Evolutionary conservation across 805 yeast species (phyloP).

Genomic region (Starmerella riodocensis): DNA sequence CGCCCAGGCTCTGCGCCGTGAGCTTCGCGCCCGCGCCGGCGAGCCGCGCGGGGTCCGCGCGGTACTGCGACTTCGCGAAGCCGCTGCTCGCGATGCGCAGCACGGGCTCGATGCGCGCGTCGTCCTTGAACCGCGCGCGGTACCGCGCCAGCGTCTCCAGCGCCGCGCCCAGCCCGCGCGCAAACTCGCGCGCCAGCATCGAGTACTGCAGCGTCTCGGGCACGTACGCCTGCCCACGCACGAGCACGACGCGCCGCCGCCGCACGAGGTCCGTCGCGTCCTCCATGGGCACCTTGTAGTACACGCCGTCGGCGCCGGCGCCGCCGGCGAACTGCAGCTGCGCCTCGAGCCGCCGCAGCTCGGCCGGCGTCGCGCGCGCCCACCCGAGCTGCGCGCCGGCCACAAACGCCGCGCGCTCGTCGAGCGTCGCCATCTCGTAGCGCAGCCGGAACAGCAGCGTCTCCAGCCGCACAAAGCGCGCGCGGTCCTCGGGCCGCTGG

Average conservation of each 20-base stretch:
- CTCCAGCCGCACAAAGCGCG: constrained; percentile 68
- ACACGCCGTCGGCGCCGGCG: constrained; percentile 25
- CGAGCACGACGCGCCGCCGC: constrained; percentile 53
- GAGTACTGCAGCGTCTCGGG: constrained; percentile 71
- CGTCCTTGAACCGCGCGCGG: constrained; percentile 78
- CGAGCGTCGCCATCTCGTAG: constrained; percentile 45
- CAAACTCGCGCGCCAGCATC: constrained; percentile 56
- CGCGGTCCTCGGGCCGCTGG: constrained; percentile 63
- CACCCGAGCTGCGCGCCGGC: constrained; percentile 52
- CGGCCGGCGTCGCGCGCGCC: constrained; percentile 52
- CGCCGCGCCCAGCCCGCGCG: constrained; percentile 37
- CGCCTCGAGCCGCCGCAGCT: constrained; percentile 40
- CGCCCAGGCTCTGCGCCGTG: constrained; percentile 47
- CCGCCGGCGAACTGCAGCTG: constrained; percentile 35
- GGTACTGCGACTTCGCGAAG: constrained; percentile 30
- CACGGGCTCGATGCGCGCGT: constrained; percentile 75
- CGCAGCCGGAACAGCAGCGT: constrained; percentile 60
- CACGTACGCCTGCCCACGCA: constrained; percentile 65
- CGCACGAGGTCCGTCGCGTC: constrained; percentile 62
- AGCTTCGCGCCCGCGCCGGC: constrained; percentile 34
- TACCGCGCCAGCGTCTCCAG: constrained; percentile 60
- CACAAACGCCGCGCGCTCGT: constrained; percentile 64
- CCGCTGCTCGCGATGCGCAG: constrained; percentile 57
- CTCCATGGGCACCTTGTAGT: constrained; percentile 75
- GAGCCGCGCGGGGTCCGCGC: constrained; percentile 23